Percentiles rank a stretch among this genome's conserved stretches.
phyloP scores from a whole-genome alignment of 2,329 filamentous ascomycete genomes.

The Sclerotinia glacialis region DNA sequence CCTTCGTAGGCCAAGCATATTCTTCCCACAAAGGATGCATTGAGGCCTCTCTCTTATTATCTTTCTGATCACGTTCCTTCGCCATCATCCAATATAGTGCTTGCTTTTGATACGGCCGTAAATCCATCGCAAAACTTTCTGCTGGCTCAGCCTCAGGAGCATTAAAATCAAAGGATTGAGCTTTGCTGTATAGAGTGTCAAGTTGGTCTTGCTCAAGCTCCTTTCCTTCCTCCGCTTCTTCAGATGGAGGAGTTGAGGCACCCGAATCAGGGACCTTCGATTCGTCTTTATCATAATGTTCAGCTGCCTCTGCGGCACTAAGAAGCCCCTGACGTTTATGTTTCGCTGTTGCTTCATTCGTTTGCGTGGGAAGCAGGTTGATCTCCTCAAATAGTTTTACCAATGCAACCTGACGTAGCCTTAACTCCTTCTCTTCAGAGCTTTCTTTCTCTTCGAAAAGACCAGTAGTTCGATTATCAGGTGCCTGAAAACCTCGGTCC shows the following conservation, averaged over 20 bases:
- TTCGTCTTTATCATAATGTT: slow-evolving; percentile 64
- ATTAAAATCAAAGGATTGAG: slow-evolving; percentile 92
- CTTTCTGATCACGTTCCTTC: slow-evolving; percentile 80
- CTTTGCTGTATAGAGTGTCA: slow-evolving; percentile 90
- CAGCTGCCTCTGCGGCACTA: slow-evolving; percentile 82
- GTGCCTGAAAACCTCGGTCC: slow-evolving; percentile 56
- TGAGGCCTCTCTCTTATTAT: slow-evolving; percentile 65
- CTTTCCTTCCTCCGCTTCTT: slow-evolving; percentile 73
- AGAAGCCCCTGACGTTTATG: slow-evolving; percentile 82
- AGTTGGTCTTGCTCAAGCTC: slow-evolving; percentile 95
- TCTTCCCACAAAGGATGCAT: slow-evolving; percentile 99
- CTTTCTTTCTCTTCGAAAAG: slow-evolving; percentile 86
- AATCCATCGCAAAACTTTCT: slow-evolving; percentile 73
- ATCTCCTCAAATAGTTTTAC: slow-evolving; percentile 89
- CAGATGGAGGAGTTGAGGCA: slow-evolving; percentile 50
- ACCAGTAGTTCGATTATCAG: slow-evolving; percentile 67
- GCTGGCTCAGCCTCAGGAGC: slow-evolving; percentile 85
- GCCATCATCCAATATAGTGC: slow-evolving; percentile 94
- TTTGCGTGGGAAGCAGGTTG: slow-evolving; percentile 70
- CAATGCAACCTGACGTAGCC: slow-evolving; percentile 80
- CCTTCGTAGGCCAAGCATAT: slow-evolving; percentile 83
- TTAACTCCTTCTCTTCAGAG: slow-evolving; percentile 75
- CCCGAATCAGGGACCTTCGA: slow-evolving; percentile 39
- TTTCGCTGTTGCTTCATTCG: slow-evolving; percentile 71
- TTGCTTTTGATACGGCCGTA: slow-evolving; percentile 93